phyloP scores from a whole-genome alignment of 176 grass and related monocot genomes.

The Oryza australiensis region DNA sequence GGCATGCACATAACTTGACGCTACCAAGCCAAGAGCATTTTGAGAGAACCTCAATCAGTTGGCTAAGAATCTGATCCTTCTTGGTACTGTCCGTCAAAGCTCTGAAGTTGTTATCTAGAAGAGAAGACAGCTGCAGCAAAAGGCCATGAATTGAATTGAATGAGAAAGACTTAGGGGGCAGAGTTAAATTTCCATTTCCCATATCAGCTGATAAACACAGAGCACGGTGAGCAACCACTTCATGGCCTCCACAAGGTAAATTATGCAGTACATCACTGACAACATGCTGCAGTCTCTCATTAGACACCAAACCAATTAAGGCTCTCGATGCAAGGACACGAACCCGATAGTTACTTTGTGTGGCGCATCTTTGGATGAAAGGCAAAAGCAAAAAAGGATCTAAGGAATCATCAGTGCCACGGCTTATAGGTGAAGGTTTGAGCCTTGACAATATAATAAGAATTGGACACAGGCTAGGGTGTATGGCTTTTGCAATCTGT shows the following conservation, averaged over 20 bases:
- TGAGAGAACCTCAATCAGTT: constrained; percentile 60
- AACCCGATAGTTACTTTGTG: constrained; percentile 82
- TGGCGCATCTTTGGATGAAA: constrained; percentile 91
- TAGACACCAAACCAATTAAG: constrained; percentile 84
- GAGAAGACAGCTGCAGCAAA: constrained; percentile 78
- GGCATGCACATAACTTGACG: constrained; percentile 60
- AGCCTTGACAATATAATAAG: constrained; percentile 93
- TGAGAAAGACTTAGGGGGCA: constrained; percentile 27
- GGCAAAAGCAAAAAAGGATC: constrained; percentile 89
- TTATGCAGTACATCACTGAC: constrained; percentile 58
- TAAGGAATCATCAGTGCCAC: constrained; percentile 69
- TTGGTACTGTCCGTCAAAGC: constrained; percentile 48
- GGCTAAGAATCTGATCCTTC: constrained; percentile 82
- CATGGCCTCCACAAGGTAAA: constrained; percentile 52
- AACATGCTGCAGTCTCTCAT: constrained; percentile 73
- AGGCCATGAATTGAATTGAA: constrained; percentile 94
- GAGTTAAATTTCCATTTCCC: constrained; percentile 42
- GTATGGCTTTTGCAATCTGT: constrained; percentile 81
- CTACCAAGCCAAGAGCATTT: constrained; percentile 82
- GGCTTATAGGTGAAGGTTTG: constrained; percentile 81
- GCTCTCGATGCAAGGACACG: constrained; percentile 91
- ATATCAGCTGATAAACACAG: constrained; percentile 29
- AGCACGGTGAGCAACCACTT: constrained; percentile 19
- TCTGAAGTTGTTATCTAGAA: constrained; percentile 81
- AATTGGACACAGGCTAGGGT: constrained; percentile 93